Conservation (phyloP, 352 stramenopile genomes). For the Saprolegnia parasitica region DNA sequence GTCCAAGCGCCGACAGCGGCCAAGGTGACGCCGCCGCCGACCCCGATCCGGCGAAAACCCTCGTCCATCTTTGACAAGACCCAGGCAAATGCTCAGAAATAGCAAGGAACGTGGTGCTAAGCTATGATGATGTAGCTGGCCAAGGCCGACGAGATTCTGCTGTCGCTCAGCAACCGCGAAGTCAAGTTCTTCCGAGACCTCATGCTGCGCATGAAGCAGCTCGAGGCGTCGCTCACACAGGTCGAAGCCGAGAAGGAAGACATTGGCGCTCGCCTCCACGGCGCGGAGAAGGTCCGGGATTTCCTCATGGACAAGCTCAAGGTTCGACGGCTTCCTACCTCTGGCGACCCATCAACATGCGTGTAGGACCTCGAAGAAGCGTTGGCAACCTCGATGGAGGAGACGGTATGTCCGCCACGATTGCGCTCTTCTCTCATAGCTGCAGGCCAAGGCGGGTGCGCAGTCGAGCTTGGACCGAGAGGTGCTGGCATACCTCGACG, state of each 20-base stretch:
- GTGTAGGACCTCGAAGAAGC: constrained; percentile 57
- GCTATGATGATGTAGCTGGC: constrained; percentile 39
- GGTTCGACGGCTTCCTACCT: neutral
- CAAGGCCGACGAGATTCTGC: constrained; percentile 71
- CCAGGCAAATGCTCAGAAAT: constrained; percentile 39
- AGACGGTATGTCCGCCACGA: constrained; percentile 3
- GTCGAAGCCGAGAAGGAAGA: constrained; percentile 78
- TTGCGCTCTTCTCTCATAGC: neutral
- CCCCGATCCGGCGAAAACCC: neutral
- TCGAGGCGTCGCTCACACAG: constrained; percentile 58
- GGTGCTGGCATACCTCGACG: constrained; percentile 80
- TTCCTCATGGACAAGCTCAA: constrained; percentile 83
- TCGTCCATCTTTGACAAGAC: constrained; percentile 32
- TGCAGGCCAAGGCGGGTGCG: constrained; percentile 54
- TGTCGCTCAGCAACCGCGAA: constrained; percentile 74
- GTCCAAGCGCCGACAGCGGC: neutral
- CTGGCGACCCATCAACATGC: neutral
- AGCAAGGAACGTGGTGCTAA: neutral
- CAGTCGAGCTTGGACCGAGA: constrained; percentile 65
- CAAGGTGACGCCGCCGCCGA: neutral
- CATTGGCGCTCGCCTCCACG: constrained; percentile 55
- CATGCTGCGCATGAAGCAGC: constrained; percentile 61
- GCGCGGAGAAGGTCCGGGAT: constrained; percentile 70
- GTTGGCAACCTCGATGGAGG: constrained; percentile 50
- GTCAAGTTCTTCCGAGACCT: constrained; percentile 84